A percentile compares a stretch with the other conserved stretches of the same genome.
These are phyloP conservation scores for Mediolabrus comicus DNA, from an alignment of 108 stramenopile species.

Conservation along the genomic window DNA sequence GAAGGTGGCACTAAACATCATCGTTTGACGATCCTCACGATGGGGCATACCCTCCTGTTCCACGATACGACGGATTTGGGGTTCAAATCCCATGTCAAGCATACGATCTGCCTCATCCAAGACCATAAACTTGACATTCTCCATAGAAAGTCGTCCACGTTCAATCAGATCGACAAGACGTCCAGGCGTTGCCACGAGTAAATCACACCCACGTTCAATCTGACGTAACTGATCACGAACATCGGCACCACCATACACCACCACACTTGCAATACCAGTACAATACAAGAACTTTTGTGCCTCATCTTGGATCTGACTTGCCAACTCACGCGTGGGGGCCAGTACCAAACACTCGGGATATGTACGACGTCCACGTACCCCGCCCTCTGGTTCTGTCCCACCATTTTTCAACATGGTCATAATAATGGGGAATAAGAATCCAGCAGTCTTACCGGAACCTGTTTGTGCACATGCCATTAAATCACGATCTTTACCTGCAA, in stretches of 20 bases:
- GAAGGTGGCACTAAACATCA: conserved; percentile 99
- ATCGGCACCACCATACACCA: conserved; percentile 95
- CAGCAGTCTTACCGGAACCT: conserved; percentile 96
- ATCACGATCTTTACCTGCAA: conserved; percentile 87
- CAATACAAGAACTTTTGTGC: conserved; percentile 93
- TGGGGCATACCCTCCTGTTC: conserved; percentile 74
- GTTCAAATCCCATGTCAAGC: conserved; percentile 99
- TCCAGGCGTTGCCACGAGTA: conserved; percentile 99
- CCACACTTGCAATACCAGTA: conserved; percentile 93
- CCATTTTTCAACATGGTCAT: conserved; percentile 86
- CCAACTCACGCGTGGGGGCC: conserved; percentile 98
- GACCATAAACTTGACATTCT: conserved; percentile 82
- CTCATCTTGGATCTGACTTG: conserved; percentile 97
- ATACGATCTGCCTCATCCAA: conserved; percentile 97
- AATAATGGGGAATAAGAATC: conserved; percentile 97
- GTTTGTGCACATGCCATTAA: conserved; percentile 94
- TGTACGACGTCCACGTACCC: conserved; percentile 46
- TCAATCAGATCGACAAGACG: conserved; percentile 95
- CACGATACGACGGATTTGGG: conserved; percentile 88
- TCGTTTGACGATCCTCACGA: conserved; percentile 87
- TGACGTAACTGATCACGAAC: conserved; percentile 88
- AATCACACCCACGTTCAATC: conserved; percentile 85
- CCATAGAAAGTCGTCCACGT: conserved; percentile 88
- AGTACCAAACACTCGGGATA: conserved; percentile 90
- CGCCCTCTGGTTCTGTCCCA: conserved; percentile 64